Conservation (phyloP, 164 flowering plant genomes). For the Annona squamosa region DNA sequence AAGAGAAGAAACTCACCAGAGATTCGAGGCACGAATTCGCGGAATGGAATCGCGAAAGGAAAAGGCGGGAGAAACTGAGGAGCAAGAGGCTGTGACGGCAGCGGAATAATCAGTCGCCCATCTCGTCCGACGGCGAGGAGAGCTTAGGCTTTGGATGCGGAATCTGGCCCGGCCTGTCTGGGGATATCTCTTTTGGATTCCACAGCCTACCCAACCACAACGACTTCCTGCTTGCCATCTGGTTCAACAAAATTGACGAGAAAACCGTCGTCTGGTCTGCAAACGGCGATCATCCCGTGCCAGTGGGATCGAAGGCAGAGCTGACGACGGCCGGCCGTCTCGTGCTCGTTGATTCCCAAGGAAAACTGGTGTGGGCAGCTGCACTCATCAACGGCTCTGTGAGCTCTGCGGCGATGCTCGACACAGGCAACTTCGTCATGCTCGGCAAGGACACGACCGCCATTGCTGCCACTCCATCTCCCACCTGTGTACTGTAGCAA, state of each 20-base stretch:
- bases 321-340: constrained; percentile 19
- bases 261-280: constrained; percentile 37
- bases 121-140: neutral
- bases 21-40: neutral
- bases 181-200: constrained; percentile 35
- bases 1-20: neutral
- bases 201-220: neutral
- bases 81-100: neutral
- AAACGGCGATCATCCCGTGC: constrained; percentile 8
- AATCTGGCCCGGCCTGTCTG: constrained; percentile 19
- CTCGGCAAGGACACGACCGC: neutral
- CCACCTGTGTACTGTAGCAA: constrained; percentile 89
- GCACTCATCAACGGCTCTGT: neutral
- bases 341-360: constrained; percentile 12
- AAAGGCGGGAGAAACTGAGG: neutral
- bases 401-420: constrained; percentile 8
- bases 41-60: neutral
- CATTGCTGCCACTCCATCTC: too few species aligned
- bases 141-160: neutral
- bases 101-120: neutral
- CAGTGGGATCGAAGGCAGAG: constrained; percentile 24
- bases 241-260: constrained; percentile 31
- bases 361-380: constrained; percentile 7
- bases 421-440: constrained; percentile 5
- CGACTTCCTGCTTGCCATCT: constrained; percentile 19